Evolutionary conservation across 495 filamentous ascomycete species (phyloP).

Genomic region (Pseudoneurospora amorphoporcata): DNA sequence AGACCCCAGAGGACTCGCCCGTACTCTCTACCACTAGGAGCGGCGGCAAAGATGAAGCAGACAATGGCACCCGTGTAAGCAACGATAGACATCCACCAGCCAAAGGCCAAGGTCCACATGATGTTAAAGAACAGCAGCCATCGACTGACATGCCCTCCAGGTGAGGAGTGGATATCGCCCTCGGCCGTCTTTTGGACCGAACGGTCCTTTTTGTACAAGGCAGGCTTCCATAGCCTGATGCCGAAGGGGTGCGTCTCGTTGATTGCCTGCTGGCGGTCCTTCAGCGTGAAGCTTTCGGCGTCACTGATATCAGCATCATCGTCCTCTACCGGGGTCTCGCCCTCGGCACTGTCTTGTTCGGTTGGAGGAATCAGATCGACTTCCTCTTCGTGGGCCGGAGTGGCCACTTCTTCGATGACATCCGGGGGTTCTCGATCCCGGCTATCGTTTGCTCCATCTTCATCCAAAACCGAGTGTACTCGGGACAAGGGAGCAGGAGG

Average conservation of each 20-base stretch:
- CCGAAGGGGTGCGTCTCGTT: slow-evolving; percentile 98
- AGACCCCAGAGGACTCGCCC: slow-evolving; percentile 77
- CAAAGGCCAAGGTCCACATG: slow-evolving; percentile 84
- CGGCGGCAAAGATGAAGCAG: slow-evolving; percentile 72
- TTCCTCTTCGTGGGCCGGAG: slow-evolving; percentile 15
- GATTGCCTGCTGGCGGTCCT: slow-evolving; percentile 94
- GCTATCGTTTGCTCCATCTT: slow-evolving; percentile 38
- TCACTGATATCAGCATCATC: slow-evolving; percentile 57
- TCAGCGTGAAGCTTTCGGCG: slow-evolving; percentile 73
- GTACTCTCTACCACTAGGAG: slow-evolving; percentile 74
- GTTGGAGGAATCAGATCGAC: slow-evolving; percentile 7
- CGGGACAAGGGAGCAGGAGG: slow-evolving; percentile 49
- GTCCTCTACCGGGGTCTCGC: slow-evolving; percentile 40
- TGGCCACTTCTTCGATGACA: slow-evolving; percentile 15
- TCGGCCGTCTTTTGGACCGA: slow-evolving; percentile 95
- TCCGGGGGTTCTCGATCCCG: slow-evolving; percentile 14
- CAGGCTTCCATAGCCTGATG: slow-evolving; percentile 97
- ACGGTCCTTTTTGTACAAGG: slow-evolving; percentile 92
- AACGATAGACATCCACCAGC: slow-evolving; percentile 90
- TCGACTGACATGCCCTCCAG: slow-evolving; percentile 74
- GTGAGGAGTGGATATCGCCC: slow-evolving; percentile 92
- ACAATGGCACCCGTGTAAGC: slow-evolving; percentile 60
- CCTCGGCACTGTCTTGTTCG: slow-evolving; percentile 20
- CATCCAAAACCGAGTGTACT: slow-evolving; percentile 39
- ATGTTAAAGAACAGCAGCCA: slow-evolving; percentile 81